Evolutionary conservation across 345 rosid genomes (phyloP).

Genomic region (Melaleuca quinquenervia): DNA sequence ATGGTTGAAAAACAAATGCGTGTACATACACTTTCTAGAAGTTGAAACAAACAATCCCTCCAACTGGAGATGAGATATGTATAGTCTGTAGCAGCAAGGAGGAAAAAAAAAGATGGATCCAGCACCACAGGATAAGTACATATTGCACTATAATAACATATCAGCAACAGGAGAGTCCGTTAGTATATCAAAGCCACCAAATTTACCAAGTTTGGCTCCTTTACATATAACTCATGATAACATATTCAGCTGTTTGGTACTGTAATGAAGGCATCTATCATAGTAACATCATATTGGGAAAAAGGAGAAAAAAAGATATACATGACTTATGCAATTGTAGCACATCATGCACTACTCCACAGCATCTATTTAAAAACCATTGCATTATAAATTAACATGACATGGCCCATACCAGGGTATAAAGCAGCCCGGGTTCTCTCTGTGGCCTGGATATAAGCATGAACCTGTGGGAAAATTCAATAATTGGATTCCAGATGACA

Average conservation of each 20-base stretch:
- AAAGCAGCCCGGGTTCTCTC: conserved; percentile 73
- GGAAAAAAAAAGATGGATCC: background rate
- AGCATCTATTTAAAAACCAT: background rate
- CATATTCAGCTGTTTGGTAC: background rate
- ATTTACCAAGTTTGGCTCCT: background rate
- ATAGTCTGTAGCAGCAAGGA: background rate
- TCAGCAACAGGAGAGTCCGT: background rate
- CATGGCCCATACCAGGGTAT: conserved; percentile 52
- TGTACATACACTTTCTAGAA: background rate
- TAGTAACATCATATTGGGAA: background rate
- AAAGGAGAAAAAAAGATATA: background rate
- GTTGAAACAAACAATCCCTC: background rate
- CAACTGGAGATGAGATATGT: background rate
- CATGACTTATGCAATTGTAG: background rate
- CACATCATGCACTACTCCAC: background rate
- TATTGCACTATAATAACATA: background rate
- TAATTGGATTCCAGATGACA: background rate
- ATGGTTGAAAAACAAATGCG: background rate
- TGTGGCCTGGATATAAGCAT: conserved; percentile 77
- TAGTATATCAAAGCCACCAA: background rate
- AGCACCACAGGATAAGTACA: background rate
- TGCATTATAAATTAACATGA: background rate
- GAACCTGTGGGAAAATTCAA: conserved; percentile 39
- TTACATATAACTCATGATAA: background rate
- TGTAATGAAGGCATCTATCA: background rate